Evolutionary conservation across 352 stramenopile genomes (phyloP).

Genomic region (Phytophthora macrochlamydospora): DNA sequence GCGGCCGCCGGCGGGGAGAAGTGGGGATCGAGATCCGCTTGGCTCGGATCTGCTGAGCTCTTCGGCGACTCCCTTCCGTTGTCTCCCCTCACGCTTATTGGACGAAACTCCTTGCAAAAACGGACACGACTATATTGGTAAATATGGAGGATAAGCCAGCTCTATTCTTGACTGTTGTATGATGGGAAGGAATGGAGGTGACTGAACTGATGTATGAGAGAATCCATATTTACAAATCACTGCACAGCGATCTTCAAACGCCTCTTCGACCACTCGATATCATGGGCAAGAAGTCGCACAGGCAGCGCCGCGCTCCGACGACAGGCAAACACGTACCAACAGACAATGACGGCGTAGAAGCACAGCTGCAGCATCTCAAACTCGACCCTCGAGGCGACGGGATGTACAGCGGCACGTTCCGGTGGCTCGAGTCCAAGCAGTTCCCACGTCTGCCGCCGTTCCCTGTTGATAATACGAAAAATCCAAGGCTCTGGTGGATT

Average conservation of each 20-base stretch:
- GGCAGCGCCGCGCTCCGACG: slow-evolving; percentile 3
- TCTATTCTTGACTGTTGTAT: no score
- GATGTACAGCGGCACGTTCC: slow-evolving; percentile 84
- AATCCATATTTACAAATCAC: not conserved
- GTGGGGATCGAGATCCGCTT: not conserved
- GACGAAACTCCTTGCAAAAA: not conserved
- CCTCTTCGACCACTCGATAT: slow-evolving; percentile 29
- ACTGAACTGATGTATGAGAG: no score
- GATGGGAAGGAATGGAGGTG: no score
- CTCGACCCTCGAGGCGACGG: slow-evolving; percentile 73
- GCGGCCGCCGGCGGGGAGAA: slow-evolving; percentile 1
- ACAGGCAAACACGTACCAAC: slow-evolving; percentile 2
- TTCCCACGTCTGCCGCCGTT: slow-evolving; percentile 49
- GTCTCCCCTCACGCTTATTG: not conserved
- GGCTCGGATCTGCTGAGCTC: not conserved
- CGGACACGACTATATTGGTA: not conserved
- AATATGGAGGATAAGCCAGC: no score
- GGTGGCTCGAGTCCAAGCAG: slow-evolving; percentile 69
- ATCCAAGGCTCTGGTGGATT: slow-evolving; percentile 12
- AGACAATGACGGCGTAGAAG: not conserved
- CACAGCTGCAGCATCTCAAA: slow-evolving; percentile 44
- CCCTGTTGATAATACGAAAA: no score
- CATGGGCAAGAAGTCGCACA: slow-evolving; percentile 35
- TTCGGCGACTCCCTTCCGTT: not conserved
- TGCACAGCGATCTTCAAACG: not conserved